phyloP scores from a whole-genome alignment of 2,329 filamentous ascomycete genomes.

The Dothistroma septosporum region DNA sequence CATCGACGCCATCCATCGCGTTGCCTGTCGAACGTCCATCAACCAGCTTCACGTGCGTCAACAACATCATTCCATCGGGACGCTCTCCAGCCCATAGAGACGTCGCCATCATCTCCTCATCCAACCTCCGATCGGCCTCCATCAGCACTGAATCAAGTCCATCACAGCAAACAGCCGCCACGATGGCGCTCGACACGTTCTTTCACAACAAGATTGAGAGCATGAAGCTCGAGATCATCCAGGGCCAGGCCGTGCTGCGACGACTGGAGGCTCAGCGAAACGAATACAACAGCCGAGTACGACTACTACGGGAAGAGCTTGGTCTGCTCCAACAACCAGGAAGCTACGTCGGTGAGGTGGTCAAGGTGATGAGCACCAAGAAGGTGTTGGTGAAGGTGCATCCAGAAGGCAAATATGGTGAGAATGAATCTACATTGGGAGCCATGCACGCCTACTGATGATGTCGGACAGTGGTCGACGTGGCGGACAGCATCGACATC shows the following conservation, averaged over 20 bases:
- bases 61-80: constrained; percentile 12
- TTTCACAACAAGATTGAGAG: constrained; percentile 99
- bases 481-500: constrained; percentile 90
- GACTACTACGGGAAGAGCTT: constrained; percentile 89
- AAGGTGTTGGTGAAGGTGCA: constrained; percentile 99
- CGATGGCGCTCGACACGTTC: constrained; percentile 98
- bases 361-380: constrained; percentile 99
- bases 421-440: constrained; percentile 28
- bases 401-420: constrained; percentile 99
- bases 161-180: constrained; percentile 38
- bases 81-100: not conserved
- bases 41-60: constrained; percentile 1
- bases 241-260: constrained; percentile 91
- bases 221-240: constrained; percentile 99
- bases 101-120: constrained; percentile 4
- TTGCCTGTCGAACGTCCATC: not conserved
- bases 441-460: not conserved
- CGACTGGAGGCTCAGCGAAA: constrained; percentile 96
- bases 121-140: not conserved
- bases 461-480: constrained; percentile 72
- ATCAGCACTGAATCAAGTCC: not conserved
- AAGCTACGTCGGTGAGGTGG: constrained; percentile 98
- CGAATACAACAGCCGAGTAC: constrained; percentile 97
- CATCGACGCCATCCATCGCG: not conserved
- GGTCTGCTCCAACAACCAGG: constrained; percentile 94